Base-by-base conservation (phyloP, 805 yeast genomes). In the Lipomyces yamadae region DNA sequence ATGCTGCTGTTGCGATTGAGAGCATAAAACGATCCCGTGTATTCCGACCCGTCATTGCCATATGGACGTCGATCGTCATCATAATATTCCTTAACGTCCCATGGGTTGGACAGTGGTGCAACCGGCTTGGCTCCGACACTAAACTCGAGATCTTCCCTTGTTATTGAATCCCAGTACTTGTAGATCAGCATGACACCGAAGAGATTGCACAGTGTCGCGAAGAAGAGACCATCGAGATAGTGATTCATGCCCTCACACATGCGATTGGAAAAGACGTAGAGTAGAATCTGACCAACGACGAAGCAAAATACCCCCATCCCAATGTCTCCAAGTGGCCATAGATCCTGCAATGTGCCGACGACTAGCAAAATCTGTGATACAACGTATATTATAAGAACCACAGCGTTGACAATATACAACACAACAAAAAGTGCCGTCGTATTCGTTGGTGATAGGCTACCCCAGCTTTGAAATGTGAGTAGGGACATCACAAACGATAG, bases 121-220 rank as follows among this genome's bases (percentile, higher is more conserved):
- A 78, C 81, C 68, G 82, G 85, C 66, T 80, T 80, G 50, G 81
- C 81, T 66, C 86, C 83, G 61, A 91, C 95, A 59, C 92, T 86
- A 78, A 94, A 95, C 79, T 94, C 99, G 73, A 94, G 86, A 77
- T 95, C 98, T 74, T 94, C 98, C 65, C 88, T 87, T 11, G 98
- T 95, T 61, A 94, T 88, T 84, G 93, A 92, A 75, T 93, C 98
- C 97, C 98, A 94, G 72, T 87, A 91, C 79, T 95, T 93, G 81
- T 92, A 94, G 61, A 94, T 82, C 98, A 95, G 94, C 97, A 95
- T 92, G 63, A 90, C 80, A 3, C 96, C 84, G 74, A 92, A 89
- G 60, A 92, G 76, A 75, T 91, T 91, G 75, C 97, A 85, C 45
- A 92, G 74, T 33, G 95, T 85, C 39, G 92, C 95, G 74, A 93